Evolutionary conservation across 805 yeast genomes (phyloP).

Genomic region (Candida taoyuanica): DNA sequence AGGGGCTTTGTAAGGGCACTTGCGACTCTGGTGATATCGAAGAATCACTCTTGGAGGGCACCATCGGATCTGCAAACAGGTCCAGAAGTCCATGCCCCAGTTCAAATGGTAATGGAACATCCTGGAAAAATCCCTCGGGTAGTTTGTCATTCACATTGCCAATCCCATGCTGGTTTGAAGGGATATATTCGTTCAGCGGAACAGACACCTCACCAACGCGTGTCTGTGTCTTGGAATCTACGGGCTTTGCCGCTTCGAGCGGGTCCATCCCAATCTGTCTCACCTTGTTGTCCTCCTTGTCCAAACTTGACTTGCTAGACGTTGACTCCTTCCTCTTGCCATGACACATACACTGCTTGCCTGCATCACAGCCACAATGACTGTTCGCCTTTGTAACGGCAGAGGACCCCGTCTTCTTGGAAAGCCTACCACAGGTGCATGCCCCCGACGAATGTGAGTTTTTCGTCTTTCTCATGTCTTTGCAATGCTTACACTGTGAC

Average conservation of each 20-base stretch:
- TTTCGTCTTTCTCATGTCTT: slow-evolving; percentile 64
- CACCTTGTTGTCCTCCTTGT: slow-evolving; percentile 7
- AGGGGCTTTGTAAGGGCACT: slow-evolving; percentile 5
- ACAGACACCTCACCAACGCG: slow-evolving; percentile 36
- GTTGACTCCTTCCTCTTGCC: slow-evolving; percentile 14
- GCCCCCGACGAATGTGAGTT: slow-evolving; percentile 54
- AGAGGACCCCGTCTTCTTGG: slow-evolving; percentile 21
- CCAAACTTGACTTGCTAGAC: not conserved
- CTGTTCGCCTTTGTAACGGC: not conserved
- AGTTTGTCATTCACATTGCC: slow-evolving; percentile 27
- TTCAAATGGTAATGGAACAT: slow-evolving; percentile 32
- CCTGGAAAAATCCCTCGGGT: slow-evolving; percentile 27
- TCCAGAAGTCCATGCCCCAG: slow-evolving; percentile 38
- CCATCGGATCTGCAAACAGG: slow-evolving; percentile 24
- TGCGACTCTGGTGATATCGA: slow-evolving; percentile 6
- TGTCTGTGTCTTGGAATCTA: slow-evolving; percentile 21
- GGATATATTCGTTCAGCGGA: slow-evolving; percentile 35
- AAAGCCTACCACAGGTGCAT: slow-evolving; percentile 62
- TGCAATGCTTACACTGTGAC: slow-evolving; percentile 84
- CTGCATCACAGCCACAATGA: slow-evolving; percentile 26
- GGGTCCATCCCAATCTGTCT: slow-evolving; percentile 29
- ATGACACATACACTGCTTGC: slow-evolving; percentile 27
- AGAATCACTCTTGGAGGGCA: not conserved
- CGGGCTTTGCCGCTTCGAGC: slow-evolving; percentile 24
- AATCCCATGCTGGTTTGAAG: slow-evolving; percentile 28